A percentile compares a stretch with the other conserved stretches of the same genome.
phyloP scores from a whole-genome alignment of 225 moss, liverwort and hornwort species.

The Physcomitrium patens region DNA sequence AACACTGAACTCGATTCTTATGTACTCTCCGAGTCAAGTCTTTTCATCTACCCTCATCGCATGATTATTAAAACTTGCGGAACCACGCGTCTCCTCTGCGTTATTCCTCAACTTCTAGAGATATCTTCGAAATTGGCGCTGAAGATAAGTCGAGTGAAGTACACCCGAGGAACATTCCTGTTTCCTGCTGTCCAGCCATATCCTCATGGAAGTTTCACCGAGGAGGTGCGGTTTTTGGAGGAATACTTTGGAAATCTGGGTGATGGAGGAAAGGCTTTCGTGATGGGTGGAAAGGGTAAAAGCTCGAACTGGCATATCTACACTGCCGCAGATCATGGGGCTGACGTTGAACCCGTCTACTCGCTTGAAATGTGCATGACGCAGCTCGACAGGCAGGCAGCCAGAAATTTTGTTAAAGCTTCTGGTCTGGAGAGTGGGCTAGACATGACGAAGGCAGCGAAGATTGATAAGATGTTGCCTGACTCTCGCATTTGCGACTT shows the following conservation, averaged over 20 bases:
- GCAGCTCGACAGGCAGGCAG: too few species aligned
- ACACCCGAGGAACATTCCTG: constrained; percentile 70
- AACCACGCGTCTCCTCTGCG: constrained; percentile 21
- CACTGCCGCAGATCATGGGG: constrained; percentile 45
- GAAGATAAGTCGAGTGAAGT: constrained; percentile 51
- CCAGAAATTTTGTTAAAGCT: too few species aligned
- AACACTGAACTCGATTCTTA: too few species aligned
- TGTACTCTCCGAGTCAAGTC: too few species aligned
- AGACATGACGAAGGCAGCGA: too few species aligned
- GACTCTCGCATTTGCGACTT: too few species aligned
- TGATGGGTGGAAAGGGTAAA: constrained; percentile 53
- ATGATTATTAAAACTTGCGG: too few species aligned
- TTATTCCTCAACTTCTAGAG: constrained; percentile 48
- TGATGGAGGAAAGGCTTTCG: constrained; percentile 56
- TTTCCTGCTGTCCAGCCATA: constrained; percentile 63
- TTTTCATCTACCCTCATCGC: too few species aligned
- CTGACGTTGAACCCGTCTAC: constrained; percentile 7
- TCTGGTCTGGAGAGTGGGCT: too few species aligned
- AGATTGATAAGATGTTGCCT: too few species aligned
- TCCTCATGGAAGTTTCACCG: constrained; percentile 61
- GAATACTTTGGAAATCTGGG: constrained; percentile 60
- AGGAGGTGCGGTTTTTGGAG: constrained; percentile 65
- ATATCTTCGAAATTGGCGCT: constrained; percentile 33
- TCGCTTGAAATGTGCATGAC: too few species aligned
- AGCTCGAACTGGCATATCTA: constrained; percentile 69